These are phyloP conservation scores for Dacryopinax primogenitus DNA, from an alignment of 768 basidiomycete species.

Conservation along the genomic window DNA sequence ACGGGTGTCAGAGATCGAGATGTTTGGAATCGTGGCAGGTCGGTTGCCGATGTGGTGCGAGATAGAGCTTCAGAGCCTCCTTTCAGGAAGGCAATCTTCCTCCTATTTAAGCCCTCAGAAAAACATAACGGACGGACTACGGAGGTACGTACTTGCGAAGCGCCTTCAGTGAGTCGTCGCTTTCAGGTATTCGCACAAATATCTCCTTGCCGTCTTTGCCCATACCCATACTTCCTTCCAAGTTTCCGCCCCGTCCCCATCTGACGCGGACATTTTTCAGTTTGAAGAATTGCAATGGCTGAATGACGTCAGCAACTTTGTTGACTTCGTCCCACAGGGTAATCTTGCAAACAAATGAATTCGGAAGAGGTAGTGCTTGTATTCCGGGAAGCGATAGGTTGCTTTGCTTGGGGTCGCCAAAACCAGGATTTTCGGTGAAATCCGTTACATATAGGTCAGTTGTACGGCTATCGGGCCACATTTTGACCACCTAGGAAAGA, in stretches of 20 bases:
- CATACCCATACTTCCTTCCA: slow-evolving; percentile 3
- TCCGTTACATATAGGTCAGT: slow-evolving; percentile 1
- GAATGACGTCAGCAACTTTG: background rate
- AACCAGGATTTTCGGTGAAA: background rate
- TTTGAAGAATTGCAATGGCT: background rate
- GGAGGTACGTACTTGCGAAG: background rate
- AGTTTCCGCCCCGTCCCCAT: background rate
- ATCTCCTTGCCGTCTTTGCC: background rate
- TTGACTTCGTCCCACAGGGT: slow-evolving; percentile 8
- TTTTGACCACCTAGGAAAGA: background rate
- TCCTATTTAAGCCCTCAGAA: background rate
- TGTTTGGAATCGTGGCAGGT: background rate
- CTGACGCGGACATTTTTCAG: background rate
- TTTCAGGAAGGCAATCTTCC: background rate
- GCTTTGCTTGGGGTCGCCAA: slow-evolving; percentile 1
- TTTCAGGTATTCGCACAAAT: background rate
- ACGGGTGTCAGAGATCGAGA: background rate
- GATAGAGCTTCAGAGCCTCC: background rate
- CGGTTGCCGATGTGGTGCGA: background rate
- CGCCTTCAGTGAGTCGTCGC: background rate
- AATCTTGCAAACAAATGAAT: background rate
- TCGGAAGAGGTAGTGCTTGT: background rate
- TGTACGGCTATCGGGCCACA: background rate
- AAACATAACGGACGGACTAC: background rate
- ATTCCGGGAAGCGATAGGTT: background rate